These are phyloP conservation scores for Aspergillus campestris DNA, from an alignment of 495 filamentous ascomycete species.

Conservation along the genomic window DNA sequence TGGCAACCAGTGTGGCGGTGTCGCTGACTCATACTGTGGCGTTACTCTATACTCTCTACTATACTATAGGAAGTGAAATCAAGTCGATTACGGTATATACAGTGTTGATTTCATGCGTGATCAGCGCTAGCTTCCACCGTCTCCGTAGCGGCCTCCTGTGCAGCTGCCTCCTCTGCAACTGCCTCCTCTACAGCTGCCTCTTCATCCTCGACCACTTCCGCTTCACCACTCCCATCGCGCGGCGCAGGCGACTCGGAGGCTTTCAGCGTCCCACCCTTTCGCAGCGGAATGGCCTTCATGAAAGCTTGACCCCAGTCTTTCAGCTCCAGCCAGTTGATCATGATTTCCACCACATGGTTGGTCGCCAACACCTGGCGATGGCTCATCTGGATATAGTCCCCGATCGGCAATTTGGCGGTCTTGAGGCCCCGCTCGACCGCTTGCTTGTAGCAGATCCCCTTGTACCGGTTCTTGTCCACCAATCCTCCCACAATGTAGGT, in stretches of 20 bases:
- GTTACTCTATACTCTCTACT: background rate
- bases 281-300: conserved; percentile 70
- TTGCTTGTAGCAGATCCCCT: conserved; percentile 82
- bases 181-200: conserved; percentile 15
- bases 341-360: conserved; percentile 95
- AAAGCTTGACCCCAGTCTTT: conserved; percentile 90
- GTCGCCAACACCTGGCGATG: conserved; percentile 77
- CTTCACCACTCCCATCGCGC: conserved; percentile 2
- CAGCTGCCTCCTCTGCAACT: conserved; percentile 21
- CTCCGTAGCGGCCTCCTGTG: conserved; percentile 11
- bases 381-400: conserved; percentile 82
- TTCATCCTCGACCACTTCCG: conserved; percentile 15
- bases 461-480: conserved; percentile 92
- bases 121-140: conserved; percentile 2
- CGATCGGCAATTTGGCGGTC: conserved; percentile 87
- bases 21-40: background rate
- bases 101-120: background rate
- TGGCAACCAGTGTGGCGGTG: conserved; percentile 6
- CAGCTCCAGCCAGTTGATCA: conserved; percentile 81
- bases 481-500: conserved; percentile 92
- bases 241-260: background rate
- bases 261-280: conserved; percentile 65
- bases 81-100: background rate
- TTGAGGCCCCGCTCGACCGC: conserved; percentile 66
- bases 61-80: background rate